Base-by-base conservation (phyloP, 106 monocot genomes). In the Cymbidium sinense region DNA sequence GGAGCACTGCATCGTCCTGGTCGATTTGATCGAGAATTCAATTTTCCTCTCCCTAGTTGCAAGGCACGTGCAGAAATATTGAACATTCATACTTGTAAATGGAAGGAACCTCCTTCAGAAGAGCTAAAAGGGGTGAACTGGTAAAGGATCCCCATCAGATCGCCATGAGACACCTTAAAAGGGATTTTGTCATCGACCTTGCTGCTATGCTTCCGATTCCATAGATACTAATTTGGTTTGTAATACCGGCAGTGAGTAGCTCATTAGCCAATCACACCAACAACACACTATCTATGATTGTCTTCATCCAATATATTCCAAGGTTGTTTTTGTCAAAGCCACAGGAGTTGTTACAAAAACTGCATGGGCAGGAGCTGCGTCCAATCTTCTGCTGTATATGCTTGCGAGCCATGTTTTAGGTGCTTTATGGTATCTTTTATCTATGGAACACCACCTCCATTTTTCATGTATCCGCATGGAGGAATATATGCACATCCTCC, bases 21-120 rank as follows among this genome's bases (percentile, higher is more conserved):
- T 18, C 88, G 98, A 50, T 99, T 99, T 85, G 98, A 99, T 83
- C 92, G 98, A 76, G 98, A 99, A 82, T 92, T 99, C 73, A 79
- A 76, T 73, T 99, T 99, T 78, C 92, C 98, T 75, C 83, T 99
- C 54, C 98, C 98, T 74, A 88, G 98, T 72, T 92, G 78, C 80
- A 89, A 94, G 70, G 98, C 98, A 70, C 92, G 98, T 76, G 87
- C 87, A 74, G 89, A 99, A 80, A 99, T 99, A 90, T 82, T 99
- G 67, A 83, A 92, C 34, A 99, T 99, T 80, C 98, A 99, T 81
- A 95, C 94, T 70, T 83, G 98, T 29, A 99, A 99, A 81, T 99
- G 98, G 98, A 99, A 89, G 81, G 92, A 89, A 41, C 98, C 92
- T 73, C 98, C 92, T 72, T 82, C 90, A 72, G 84, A 90, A 54